These are phyloP conservation scores for Camptophora hylomeconis DNA, from an alignment of 2,329 filamentous ascomycete species.

Conservation along the genomic window DNA sequence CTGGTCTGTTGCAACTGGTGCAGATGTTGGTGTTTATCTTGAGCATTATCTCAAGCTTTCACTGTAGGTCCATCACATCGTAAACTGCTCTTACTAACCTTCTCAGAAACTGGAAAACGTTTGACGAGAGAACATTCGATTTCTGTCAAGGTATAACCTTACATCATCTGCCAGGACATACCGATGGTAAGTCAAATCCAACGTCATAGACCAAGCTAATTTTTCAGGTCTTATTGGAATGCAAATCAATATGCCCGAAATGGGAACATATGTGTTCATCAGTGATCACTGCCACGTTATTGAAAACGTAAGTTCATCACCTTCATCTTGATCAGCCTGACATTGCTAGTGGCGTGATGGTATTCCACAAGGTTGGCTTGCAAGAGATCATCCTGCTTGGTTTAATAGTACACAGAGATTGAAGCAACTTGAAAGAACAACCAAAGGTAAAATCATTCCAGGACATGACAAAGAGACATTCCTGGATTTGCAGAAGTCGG, in stretches of 20 bases:
- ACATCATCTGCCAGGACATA: constrained; percentile 16
- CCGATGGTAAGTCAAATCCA: constrained; percentile 11
- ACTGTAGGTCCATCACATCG: constrained; percentile 12
- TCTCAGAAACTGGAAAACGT: constrained; percentile 15
- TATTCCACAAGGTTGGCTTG: constrained; percentile 17
- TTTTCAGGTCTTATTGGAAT: constrained; percentile 14
- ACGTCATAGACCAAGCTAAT: background rate
- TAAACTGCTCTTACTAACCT: background rate
- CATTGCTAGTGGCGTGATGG: constrained; percentile 13
- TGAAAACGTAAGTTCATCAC: constrained; percentile 13
- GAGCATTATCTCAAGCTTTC: constrained; percentile 16
- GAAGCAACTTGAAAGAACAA: constrained; percentile 15
- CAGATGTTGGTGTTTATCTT: constrained; percentile 16
- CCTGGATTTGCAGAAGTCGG: constrained; percentile 7
- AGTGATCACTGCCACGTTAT: constrained; percentile 17
- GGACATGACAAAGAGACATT: constrained; percentile 17
- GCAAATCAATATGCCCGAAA: constrained; percentile 18
- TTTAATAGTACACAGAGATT: constrained; percentile 15
- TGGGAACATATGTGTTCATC: constrained; percentile 16
- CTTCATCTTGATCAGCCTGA: background rate
- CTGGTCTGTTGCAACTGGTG: constrained; percentile 16
- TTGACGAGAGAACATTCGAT: constrained; percentile 15
- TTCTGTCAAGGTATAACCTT: constrained; percentile 17
- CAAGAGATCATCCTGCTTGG: constrained; percentile 16
- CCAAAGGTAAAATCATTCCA: constrained; percentile 12